Conservation (phyloP, 805 yeast species). For the Yarrowia phangngaensis region DNA sequence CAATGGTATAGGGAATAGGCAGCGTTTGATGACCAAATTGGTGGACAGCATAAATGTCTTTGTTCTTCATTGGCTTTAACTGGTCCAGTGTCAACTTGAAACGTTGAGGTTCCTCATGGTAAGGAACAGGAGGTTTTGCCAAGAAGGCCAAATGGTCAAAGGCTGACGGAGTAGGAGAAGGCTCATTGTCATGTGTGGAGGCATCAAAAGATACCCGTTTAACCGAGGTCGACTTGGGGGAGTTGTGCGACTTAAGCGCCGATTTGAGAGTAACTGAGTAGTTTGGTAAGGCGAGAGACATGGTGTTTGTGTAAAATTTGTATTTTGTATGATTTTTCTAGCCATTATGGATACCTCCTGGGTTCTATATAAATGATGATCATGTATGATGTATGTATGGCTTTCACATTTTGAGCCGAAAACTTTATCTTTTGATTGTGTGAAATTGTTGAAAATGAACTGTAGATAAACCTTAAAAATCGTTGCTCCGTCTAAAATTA, state of each 20-base stretch:
- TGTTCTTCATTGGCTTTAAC: constrained; percentile 25
- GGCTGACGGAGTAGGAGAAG: constrained; percentile 18
- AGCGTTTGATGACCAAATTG: constrained; percentile 24
- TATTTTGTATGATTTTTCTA: not conserved
- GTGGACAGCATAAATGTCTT: constrained; percentile 20
- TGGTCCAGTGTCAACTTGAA: constrained; percentile 10
- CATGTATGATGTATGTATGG: too few species aligned
- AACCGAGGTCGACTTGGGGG: constrained; percentile 5
- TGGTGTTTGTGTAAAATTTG: not conserved
- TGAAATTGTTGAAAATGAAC: constrained; percentile 24
- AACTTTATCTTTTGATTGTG: constrained; percentile 12
- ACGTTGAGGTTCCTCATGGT: constrained; percentile 19
- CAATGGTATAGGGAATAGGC: constrained; percentile 24
- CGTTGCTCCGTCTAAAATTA: constrained; percentile 1
- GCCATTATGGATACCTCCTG: not conserved
- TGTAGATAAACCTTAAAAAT: constrained; percentile 1
- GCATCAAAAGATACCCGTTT: constrained; percentile 24
- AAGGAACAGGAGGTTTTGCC: constrained; percentile 11
- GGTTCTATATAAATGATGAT: constrained; percentile 15
- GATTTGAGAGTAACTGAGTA: constrained; percentile 23
- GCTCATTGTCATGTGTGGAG: constrained; percentile 25
- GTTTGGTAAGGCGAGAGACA: constrained; percentile 17
- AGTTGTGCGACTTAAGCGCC: constrained; percentile 21
- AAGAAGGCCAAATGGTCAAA: constrained; percentile 12
- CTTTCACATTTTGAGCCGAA: constrained; percentile 26